phyloP scores from a whole-genome alignment of 2,329 filamentous ascomycete genomes.

The Pleoardoris graminearum region DNA sequence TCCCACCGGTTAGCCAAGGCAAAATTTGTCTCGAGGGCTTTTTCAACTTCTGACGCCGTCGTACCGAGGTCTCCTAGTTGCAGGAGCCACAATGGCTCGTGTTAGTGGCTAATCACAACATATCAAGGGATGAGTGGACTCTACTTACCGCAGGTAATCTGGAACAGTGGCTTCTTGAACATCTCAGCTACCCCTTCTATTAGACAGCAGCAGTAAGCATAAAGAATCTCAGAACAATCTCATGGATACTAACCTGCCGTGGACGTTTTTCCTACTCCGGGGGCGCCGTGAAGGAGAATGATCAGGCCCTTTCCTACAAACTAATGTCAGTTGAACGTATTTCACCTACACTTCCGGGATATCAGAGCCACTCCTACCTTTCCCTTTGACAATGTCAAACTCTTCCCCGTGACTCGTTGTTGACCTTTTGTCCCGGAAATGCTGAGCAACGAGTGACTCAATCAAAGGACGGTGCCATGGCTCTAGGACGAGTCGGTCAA shows the following conservation, averaged over 20 bases:
- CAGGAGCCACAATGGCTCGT: no score
- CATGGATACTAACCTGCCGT: slow-evolving; percentile 6
- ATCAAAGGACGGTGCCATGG: slow-evolving; percentile 5
- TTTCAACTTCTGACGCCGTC: not conserved
- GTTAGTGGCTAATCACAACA: no score
- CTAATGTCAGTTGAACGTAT: no score
- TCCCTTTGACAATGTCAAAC: slow-evolving; percentile 8
- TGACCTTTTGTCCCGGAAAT: slow-evolving; percentile 10
- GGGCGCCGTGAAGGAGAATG: not conserved
- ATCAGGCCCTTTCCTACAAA: not conserved
- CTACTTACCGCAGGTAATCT: not conserved
- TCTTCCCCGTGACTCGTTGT: slow-evolving; percentile 1
- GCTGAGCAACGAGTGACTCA: slow-evolving; percentile 9
- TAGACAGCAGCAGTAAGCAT: not conserved
- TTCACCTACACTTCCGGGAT: no score
- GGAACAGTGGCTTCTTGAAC: not conserved
- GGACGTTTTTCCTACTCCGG: not conserved
- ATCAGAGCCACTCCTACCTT: no score
- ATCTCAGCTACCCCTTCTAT: not conserved
- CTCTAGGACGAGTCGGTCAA: slow-evolving; percentile 6
- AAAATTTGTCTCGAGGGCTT: not conserved
- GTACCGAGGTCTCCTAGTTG: not conserved
- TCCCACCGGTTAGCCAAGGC: not conserved
- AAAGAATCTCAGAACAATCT: not conserved
- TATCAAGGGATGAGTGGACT: no score